Evolutionary conservation across 805 yeast genomes (phyloP).

Genomic region (Peterozyma toletana): DNA sequence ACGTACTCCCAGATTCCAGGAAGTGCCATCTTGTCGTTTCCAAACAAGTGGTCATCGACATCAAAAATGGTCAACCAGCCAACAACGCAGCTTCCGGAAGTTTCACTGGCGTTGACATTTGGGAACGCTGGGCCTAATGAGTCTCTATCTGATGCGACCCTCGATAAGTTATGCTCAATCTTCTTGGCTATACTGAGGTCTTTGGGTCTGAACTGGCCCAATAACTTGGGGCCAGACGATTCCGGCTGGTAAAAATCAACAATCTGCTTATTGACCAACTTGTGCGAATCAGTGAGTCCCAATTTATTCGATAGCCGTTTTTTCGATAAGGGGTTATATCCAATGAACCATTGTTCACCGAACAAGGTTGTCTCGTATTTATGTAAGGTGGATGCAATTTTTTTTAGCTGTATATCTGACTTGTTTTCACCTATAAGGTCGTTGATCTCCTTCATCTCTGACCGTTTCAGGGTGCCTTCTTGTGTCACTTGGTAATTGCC

Average conservation of each 20-base stretch:
- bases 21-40: conserved; percentile 10
- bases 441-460: too few species aligned
- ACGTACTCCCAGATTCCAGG: conserved; percentile 48
- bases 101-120: conserved; percentile 11
- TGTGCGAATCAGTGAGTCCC: conserved; percentile 8
- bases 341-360: conserved; percentile 28
- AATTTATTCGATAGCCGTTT: conserved; percentile 12
- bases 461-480: too few species aligned
- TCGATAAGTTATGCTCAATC: conserved; percentile 10
- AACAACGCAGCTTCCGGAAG: conserved; percentile 37
- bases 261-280: conserved; percentile 14
- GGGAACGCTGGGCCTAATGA: conserved; percentile 2
- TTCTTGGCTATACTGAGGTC: conserved; percentile 30
- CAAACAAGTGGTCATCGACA: conserved; percentile 21
- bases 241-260: conserved; percentile 12
- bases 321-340: conserved; percentile 37
- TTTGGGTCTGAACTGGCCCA: conserved; percentile 33
- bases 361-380: conserved; percentile 22
- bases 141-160: not conserved
- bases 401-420: conserved; percentile 1
- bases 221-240: conserved; percentile 20
- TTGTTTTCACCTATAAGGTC: too few species aligned
- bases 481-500: too few species aligned
- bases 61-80: conserved; percentile 65
- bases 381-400: conserved; percentile 10